These are phyloP conservation scores for Apiotrichum laibachii DNA, from an alignment of 1,284 basidiomycete species.

Conservation along the genomic window DNA sequence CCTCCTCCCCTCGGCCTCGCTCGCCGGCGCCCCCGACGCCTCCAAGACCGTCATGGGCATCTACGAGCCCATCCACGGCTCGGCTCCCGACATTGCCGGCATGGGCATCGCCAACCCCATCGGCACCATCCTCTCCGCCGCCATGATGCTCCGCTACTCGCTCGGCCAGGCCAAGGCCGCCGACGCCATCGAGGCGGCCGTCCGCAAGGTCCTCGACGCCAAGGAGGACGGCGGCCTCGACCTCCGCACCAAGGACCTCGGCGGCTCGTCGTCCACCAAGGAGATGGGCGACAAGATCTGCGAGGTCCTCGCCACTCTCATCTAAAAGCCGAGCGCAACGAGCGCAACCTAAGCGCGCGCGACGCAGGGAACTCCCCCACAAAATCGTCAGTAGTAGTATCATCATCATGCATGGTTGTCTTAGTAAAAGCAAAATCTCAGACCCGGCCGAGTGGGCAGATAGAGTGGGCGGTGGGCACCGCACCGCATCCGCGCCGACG, in stretches of 20 bases:
- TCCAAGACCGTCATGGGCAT: slow-evolving; percentile 72
- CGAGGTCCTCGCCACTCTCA: slow-evolving; percentile 65
- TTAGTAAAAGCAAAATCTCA: no score
- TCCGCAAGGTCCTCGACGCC: slow-evolving; percentile 81
- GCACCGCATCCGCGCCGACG: no score
- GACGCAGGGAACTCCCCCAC: neutral
- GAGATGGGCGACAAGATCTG: slow-evolving; percentile 84
- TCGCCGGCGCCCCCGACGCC: slow-evolving; percentile 81
- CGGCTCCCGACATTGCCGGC: slow-evolving; percentile 86
- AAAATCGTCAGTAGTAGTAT: neutral
- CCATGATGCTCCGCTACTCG: slow-evolving; percentile 76
- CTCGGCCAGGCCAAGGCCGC: slow-evolving; percentile 12
- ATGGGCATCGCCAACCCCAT: slow-evolving; percentile 84
- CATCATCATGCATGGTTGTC: neutral
- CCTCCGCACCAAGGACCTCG: slow-evolving; percentile 81
- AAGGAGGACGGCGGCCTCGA: slow-evolving; percentile 70
- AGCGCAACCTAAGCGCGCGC: neutral
- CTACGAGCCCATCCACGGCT: slow-evolving; percentile 78
- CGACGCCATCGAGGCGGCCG: slow-evolving; percentile 76
- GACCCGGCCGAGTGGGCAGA: no score
- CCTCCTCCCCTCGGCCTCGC: slow-evolving; percentile 79
- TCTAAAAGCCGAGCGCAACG: slow-evolving; percentile 52
- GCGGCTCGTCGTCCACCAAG: slow-evolving; percentile 69
- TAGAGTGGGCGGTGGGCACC: no score
- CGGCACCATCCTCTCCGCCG: slow-evolving; percentile 89